Conservation (phyloP, 805 yeast species). For the Candida schatavii region DNA sequence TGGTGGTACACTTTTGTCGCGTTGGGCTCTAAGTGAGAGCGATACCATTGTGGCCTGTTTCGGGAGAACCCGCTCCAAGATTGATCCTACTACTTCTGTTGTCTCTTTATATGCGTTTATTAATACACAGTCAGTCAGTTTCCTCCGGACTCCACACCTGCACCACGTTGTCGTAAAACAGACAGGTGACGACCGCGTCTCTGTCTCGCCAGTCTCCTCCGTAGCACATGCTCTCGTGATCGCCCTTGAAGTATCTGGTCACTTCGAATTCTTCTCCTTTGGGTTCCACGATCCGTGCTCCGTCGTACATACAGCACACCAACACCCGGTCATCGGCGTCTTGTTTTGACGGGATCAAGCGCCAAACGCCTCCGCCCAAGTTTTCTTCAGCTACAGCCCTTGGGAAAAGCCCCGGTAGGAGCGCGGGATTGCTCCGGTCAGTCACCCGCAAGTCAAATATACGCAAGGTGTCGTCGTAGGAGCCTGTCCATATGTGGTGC, state of each 20-base stretch:
- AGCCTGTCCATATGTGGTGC: conserved; percentile 74
- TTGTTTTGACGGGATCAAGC: conserved; percentile 63
- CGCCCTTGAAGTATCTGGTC: conserved; percentile 50
- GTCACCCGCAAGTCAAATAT: conserved; percentile 62
- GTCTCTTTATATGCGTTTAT: no score
- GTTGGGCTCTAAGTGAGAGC: no score
- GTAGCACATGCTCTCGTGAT: conserved; percentile 90
- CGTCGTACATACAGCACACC: conserved; percentile 94
- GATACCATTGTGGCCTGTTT: no score
- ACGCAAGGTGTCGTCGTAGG: conserved; percentile 81
- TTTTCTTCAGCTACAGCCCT: conserved; percentile 40
- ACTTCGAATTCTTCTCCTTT: conserved; percentile 23
- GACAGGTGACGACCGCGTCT: conserved; percentile 67
- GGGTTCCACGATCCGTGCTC: conserved; percentile 64
- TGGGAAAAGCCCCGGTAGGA: conserved; percentile 52
- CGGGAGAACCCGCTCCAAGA: no score
- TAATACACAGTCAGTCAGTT: no score
- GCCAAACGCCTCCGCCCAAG: conserved; percentile 95
- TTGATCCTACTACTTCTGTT: no score
- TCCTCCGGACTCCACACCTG: conserved; percentile 61
- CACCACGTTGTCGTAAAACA: conserved; percentile 83
- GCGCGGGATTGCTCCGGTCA: conserved; percentile 32
- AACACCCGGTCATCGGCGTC: conserved; percentile 48
- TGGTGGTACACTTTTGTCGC: no score
- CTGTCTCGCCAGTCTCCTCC: conserved; percentile 85